Evolutionary conservation across 768 basidiomycete species (phyloP), one percentile per base, ranked within the genome.

Genomic region (Termitomyces sp.): DNA sequence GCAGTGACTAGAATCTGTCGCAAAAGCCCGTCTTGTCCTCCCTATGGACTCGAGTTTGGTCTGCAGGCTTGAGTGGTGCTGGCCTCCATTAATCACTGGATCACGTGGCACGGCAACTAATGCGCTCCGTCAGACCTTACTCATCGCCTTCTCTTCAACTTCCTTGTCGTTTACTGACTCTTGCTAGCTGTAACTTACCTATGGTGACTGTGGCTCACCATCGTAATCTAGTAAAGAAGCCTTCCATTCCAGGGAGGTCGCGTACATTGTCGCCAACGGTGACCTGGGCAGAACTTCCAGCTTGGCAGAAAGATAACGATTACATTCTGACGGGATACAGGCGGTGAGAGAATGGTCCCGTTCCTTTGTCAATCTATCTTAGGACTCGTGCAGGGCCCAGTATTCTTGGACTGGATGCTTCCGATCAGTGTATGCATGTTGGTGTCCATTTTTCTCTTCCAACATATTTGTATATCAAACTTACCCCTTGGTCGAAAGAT

Each of bases 241-340:
- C 46, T 10, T 36, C 47, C 16, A 22, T 22, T 43, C 26, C 20
- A 5, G 16, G 44, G 47, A 53, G 49, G 46, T 52, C 41, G 29
- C 57, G 55, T 37, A 20, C 50, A 53, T 32, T 46, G 46, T 46
- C 57, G 48, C 65, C 52, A 49, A 78, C 75, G 7, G 50, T 81
- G 36, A 62, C 72, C 13, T 90, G 84, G 84, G 59, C 65, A 22
- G 82, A 87, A 55, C 73, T 90, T 44, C 81, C 85, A 41, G 78
- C 79, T 34, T 92, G 87, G 87, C 83, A 84, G 69, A 79, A 73
- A 61, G 85, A 90, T 69, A 91, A 90, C 63, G 86, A 89, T 63
- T 87, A 81, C 65, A 89, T 91, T 59, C 39, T 85, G 57, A 71
- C 70, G 36, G 90, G 90, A 2, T 90, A 91, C 67, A 76, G 88